Percentiles rank a stretch among this genome's conserved stretches.
Conservation (phyloP, 2,329 filamentous ascomycete species). For the Ophiostoma sp. region DNA sequence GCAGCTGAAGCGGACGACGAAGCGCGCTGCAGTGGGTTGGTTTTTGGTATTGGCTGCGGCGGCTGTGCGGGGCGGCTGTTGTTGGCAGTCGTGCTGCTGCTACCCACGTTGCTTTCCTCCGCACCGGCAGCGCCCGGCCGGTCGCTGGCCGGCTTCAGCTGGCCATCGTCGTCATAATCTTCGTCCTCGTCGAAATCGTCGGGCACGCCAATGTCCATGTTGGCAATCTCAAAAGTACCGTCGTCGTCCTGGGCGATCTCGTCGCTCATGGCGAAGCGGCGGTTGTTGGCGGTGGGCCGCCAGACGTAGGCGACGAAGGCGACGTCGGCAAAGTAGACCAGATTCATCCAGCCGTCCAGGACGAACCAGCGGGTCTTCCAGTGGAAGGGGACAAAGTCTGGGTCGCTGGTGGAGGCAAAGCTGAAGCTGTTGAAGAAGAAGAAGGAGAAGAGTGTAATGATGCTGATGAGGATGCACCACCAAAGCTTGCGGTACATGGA, state of each 20-base stretch:
- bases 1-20: conserved; percentile 19
- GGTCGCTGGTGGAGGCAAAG: conserved; percentile 80
- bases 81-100: not conserved
- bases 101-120: conserved; percentile 31
- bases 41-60: conserved; percentile 29
- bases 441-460: conserved; percentile 94
- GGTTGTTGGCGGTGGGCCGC: conserved; percentile 94
- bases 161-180: conserved; percentile 57
- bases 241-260: conserved; percentile 98
- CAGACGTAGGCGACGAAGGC: conserved; percentile 93
- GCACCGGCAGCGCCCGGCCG: conserved; percentile 42
- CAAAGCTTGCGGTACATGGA: conserved; percentile 97
- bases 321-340: conserved; percentile 94
- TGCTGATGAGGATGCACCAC: conserved; percentile 93
- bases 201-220: conserved; percentile 82
- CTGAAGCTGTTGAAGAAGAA: conserved; percentile 98
- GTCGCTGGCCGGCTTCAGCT: conserved; percentile 43
- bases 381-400: conserved; percentile 91
- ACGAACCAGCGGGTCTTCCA: conserved; percentile 99
- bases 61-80: conserved; percentile 30
- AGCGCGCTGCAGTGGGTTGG: conserved; percentile 22
- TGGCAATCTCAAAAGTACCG: conserved; percentile 89
- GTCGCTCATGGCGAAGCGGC: conserved; percentile 97
- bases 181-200: conserved; percentile 63
- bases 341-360: conserved; percentile 93